Evolutionary conservation across 2,329 filamentous ascomycete genomes (phyloP), one percentile per base, ranked within the genome.

Genomic region (Aspergillus chevalieri): DNA sequence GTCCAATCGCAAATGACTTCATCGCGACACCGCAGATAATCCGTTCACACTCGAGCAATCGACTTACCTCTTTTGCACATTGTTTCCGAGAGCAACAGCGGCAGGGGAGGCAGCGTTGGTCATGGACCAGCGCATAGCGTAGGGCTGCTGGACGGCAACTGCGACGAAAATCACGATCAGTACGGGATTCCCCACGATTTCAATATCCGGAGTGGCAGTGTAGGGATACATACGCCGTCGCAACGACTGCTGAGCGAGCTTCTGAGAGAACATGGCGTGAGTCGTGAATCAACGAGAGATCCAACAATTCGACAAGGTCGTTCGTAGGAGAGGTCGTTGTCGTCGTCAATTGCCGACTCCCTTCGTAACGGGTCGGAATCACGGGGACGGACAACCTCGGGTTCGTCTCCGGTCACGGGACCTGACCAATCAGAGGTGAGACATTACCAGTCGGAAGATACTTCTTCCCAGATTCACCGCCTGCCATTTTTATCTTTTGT

Each of bases 141-240:
- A 68, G 59, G 72, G 67, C 59, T 72, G 70, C 60, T 71, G 67
- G 58, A 68, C 66, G 65, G 70, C 70, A 61, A 75, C 74, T 76
- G 61, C 34, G 53, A 52, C 43, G 49, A 28, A 41, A 50, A 59
- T 62, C 57, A 47, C 47, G 51, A 50, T 55, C 49, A 57, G 57
- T 57, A 22, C n/a, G 12, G 47, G 43, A 30, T 14, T 41, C 43
- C 26, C 26, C 34, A 36, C 15, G n/a, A 36, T 36, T 36, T 36
- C 19, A 15, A 9, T 12, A 41, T 41, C 17, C 38, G 9, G 17
- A 19, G 38, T 38, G 10, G 14, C 10, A 12, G 26, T 38, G 34
- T 19, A 17, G 17, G 17, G 17, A 17, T 17, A 69, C 72, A 56
- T 75, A 77, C 74, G 65, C 64, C 74, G 73, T 65, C 73, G 69